Evolutionary conservation across 352 stramenopile genomes (phyloP).

Genomic region (Pythium rishiriense): DNA sequence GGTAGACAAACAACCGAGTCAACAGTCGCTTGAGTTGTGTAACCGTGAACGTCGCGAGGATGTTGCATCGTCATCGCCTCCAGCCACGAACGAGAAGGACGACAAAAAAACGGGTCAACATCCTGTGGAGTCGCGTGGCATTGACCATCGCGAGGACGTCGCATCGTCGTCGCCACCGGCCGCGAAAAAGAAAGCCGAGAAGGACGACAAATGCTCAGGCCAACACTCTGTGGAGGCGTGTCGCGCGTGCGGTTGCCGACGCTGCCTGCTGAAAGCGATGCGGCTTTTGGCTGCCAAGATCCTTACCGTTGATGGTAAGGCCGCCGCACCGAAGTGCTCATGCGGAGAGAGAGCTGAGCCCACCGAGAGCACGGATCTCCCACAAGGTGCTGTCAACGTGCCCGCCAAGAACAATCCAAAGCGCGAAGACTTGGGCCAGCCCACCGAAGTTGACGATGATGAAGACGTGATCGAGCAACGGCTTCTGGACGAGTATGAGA

Average conservation of each 20-base stretch:
- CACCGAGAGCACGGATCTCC: neutral
- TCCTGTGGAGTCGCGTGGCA: too few species aligned
- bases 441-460: neutral
- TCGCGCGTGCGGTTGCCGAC: constrained; percentile 14
- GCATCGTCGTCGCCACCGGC: too few species aligned
- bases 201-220: neutral
- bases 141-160: neutral
- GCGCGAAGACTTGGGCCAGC: neutral
- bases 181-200: neutral
- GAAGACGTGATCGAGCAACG: constrained; percentile 13
- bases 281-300: neutral
- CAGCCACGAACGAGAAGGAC: too few species aligned
- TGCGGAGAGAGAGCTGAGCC: neutral
- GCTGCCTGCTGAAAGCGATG: constrained; percentile 4
- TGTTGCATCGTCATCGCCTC: too few species aligned
- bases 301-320: neutral
- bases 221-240: neutral
- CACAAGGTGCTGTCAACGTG: neutral
- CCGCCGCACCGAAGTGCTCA: neutral
- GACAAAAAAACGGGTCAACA: too few species aligned
- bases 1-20: neutral
- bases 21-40: neutral
- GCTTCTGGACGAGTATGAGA: constrained; percentile 11
- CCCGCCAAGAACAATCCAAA: neutral
- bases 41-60: too few species aligned